Percentiles rank a stretch among this genome's conserved stretches.
Evolutionary conservation across 352 stramenopile species (phyloP).

Genomic region (Globisporangium yorkense): DNA sequence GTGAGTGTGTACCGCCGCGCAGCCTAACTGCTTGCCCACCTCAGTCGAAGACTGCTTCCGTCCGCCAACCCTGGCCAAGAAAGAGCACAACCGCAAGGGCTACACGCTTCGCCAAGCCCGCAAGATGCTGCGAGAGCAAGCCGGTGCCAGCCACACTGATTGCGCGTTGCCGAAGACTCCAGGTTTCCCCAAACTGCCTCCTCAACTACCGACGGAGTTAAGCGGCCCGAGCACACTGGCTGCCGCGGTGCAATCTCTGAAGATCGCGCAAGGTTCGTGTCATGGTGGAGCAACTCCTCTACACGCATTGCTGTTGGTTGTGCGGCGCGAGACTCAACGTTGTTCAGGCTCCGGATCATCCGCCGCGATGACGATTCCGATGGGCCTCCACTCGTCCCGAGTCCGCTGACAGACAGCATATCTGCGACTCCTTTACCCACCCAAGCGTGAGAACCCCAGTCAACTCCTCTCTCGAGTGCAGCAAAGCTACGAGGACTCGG

Average conservation of each 20-base stretch:
- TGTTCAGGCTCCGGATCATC: neutral
- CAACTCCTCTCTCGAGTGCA: neutral
- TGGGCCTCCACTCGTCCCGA: neutral
- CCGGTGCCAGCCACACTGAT: neutral
- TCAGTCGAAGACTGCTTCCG: conserved; percentile 2
- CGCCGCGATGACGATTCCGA: neutral
- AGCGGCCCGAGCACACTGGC: neutral
- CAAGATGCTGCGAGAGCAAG: conserved; percentile 32
- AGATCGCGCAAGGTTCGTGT: neutral
- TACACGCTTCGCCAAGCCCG: conserved; percentile 59
- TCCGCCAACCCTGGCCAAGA: conserved; percentile 11
- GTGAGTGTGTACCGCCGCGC: neutral
- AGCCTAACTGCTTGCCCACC: neutral
- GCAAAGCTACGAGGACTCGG: no score
- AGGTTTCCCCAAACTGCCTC: neutral
- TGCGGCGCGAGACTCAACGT: neutral
- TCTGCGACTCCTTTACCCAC: neutral
- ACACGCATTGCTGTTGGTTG: neutral
- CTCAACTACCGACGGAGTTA: neutral
- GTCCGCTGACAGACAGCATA: neutral
- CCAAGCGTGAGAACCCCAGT: neutral
- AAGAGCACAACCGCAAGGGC: conserved; percentile 73
- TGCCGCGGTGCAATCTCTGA: neutral
- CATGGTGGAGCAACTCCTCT: neutral
- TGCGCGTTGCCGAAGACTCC: neutral